Evolutionary conservation across 169 alveolate genomes (phyloP), one percentile per base, ranked within the genome.

Genomic region (Plasmodium gallinaceum): DNA sequence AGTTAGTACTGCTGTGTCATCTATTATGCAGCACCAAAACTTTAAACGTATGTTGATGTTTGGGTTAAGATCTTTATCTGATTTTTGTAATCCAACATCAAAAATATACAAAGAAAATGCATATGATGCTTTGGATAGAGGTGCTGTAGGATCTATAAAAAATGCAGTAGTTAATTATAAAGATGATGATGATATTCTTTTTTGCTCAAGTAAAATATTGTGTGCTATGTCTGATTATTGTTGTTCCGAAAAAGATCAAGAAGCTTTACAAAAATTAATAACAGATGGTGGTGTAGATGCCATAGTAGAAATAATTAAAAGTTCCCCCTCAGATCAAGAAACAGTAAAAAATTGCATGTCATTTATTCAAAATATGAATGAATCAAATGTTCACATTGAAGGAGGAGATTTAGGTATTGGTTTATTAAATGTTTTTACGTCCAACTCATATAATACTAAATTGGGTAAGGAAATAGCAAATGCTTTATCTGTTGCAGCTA

Each of bases 21-120:
- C 98, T 64, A 95, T 96, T 54, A 95, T 95, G 54, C 96, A 97
- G 69, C 98, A 97, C 90, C 97, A 97, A 88, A 97, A 96, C 88
- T 97, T 97, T 94, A 97, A 97, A 88, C 96, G 97, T 92, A 97
- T 97, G 98, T 91, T 97, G 90, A 88, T 96, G 91, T 97, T 97
- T 92, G 97, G 98, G 4, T 92, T 97, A 89, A 92, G 98, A 60
- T 97, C 98, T 6, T 95, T 97, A 58, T 93, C 98, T 37, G 98
- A 97, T 78, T 93, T 95, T 66, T 97, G 98, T 90, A 93, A 90
- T 61, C 97, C 98, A n/a, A 94, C 97, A 48, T 91, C 95, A 72
- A 96, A 95, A 91, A 73, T 95, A 43, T 95, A 95, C 88, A 95
- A 94, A 93, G 98, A 97, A 73, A 97, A 97, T 73, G 97, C 98